Conservation (phyloP, 805 yeast genomes). For the Pichia heedii region DNA sequence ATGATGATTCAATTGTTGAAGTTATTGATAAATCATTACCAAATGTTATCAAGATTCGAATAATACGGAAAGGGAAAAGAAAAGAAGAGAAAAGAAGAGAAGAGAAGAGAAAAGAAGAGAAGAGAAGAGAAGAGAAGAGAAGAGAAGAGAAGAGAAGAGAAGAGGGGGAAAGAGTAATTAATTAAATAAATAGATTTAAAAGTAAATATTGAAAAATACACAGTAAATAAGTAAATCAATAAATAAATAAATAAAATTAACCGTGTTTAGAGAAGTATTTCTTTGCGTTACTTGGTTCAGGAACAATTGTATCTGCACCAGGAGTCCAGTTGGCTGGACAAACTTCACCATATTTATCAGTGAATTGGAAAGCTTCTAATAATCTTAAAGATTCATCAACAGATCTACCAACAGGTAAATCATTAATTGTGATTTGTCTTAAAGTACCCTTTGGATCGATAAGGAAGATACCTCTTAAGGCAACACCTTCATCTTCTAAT, state of each 20-base stretch:
- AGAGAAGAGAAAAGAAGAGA: too few relatives aligned
- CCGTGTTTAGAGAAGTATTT: conserved; percentile 57
- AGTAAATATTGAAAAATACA: neutral
- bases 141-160: too few relatives aligned
- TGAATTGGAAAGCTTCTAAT: conserved; percentile 98
- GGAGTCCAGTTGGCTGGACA: conserved; percentile 99
- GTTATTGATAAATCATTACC: neutral
- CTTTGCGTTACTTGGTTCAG: conserved; percentile 69
- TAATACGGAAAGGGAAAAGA: neutral
- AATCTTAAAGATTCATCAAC: conserved; percentile 97
- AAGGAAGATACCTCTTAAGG: conserved; percentile 95
- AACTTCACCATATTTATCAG: conserved; percentile 98
- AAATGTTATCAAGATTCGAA: neutral
- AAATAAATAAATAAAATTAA: conserved; percentile 10
- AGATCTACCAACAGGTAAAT: conserved; percentile 98
- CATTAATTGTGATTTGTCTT: conserved; percentile 97
- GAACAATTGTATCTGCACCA: conserved; percentile 89
- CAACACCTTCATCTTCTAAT: conserved; percentile 92
- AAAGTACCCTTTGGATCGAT: conserved; percentile 92
- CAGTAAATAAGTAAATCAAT: neutral
- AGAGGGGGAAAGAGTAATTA: too few relatives aligned
- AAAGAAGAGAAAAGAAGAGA: too few relatives aligned
- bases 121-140: too few relatives aligned
- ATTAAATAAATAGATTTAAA: too few relatives aligned
- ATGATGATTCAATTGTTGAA: neutral